These are phyloP conservation scores for Chalciporus sp. DNA, from an alignment of 1,284 basidiomycete species.

Conservation along the genomic window DNA sequence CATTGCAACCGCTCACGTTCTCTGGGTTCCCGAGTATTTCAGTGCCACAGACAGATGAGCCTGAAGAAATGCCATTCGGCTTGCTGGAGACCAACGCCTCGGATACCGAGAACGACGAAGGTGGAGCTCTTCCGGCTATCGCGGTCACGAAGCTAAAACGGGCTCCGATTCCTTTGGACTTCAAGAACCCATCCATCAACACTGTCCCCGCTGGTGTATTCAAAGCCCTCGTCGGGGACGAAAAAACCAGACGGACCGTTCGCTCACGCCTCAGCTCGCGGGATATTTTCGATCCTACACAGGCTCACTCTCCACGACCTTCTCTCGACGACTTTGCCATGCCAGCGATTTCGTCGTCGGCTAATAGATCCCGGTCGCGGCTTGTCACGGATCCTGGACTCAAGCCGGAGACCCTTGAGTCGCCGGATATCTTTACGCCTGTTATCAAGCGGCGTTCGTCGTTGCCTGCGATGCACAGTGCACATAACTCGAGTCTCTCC, in stretches of 20 bases:
- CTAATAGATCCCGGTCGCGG: conserved; percentile 51
- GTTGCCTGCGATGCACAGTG: conserved; percentile 55
- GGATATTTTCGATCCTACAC: conserved; percentile 49
- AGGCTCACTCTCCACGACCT: conserved; percentile 53
- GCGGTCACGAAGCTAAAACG: conserved; percentile 55
- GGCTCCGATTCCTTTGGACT: conserved; percentile 78
- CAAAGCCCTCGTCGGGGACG: conserved; percentile 72
- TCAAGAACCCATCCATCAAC: conserved; percentile 72
- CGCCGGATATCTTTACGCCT: conserved; percentile 55
- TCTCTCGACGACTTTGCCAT: conserved; percentile 76
- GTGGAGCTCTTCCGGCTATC: conserved; percentile 34
- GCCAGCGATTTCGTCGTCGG: conserved; percentile 59
- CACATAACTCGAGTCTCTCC: conserved; percentile 42
- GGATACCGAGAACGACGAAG: conserved; percentile 34
- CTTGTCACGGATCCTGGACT: conserved; percentile 58
- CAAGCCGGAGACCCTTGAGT: conserved; percentile 23
- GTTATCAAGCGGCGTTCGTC: conserved; percentile 56
- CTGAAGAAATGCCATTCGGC: conserved; percentile 14
- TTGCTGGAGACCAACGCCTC: conserved; percentile 7
- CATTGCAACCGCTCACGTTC: conserved; percentile 66
- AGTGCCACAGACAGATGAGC: conserved; percentile 24
- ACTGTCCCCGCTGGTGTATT: conserved; percentile 82
- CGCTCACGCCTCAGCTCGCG: conserved; percentile 74
- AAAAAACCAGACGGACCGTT: conserved; percentile 65
- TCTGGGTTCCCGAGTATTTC: conserved; percentile 48